Base-by-base conservation (phyloP, 2,329 filamentous ascomycete genomes). In the Endothia cerciana region DNA sequence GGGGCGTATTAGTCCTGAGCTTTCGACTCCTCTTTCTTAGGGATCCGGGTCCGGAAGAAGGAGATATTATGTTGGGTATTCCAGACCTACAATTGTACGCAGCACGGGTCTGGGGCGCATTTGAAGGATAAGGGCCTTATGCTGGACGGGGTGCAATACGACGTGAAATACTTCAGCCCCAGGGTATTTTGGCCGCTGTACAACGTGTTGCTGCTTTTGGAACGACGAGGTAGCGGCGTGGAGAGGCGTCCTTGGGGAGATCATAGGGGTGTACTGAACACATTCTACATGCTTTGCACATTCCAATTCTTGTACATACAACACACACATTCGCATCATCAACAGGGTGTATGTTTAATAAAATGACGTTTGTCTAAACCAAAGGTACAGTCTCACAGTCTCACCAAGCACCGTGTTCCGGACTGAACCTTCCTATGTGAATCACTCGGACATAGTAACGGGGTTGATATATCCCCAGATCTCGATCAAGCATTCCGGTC, bases 211-310 rank as follows among this genome's bases (percentile, higher is more conserved):
- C 43, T 66, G 49, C 55, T 66, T 10, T 53, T 53, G 19, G 60
- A 43, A 22, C 30, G 55, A 22, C 45, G 36, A 36, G 51, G 60
- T 15, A 47, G 43, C 38, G 60, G 45, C 8, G 60, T 66, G 41
- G 60, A 78, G 77, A 70, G 83, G 80, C 53, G 76, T 83, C 11
- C 74, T 84, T 1, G 82, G 81, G 0, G 81, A 85, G 73, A 82
- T 82, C 40, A 71, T 85, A 25, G 82, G 80, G 0, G 69, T 84
- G 63, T 83, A 82, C 69, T 73, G 68, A 68, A 51, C 30, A 36
- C 30, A 33, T 5, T 5, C 28, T n/a, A 17, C 51, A 13, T 6
- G 28, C 51, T 55, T 2, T 36, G 17, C 51, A 13, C 5, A 4
- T 17, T 55, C 2, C 30, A 36, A 36, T 55, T 43, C 41, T 43